Evolutionary conservation across 441 rosid genomes (phyloP), one percentile per base, ranked within the genome.

Genomic region (Omphalea diandra): DNA sequence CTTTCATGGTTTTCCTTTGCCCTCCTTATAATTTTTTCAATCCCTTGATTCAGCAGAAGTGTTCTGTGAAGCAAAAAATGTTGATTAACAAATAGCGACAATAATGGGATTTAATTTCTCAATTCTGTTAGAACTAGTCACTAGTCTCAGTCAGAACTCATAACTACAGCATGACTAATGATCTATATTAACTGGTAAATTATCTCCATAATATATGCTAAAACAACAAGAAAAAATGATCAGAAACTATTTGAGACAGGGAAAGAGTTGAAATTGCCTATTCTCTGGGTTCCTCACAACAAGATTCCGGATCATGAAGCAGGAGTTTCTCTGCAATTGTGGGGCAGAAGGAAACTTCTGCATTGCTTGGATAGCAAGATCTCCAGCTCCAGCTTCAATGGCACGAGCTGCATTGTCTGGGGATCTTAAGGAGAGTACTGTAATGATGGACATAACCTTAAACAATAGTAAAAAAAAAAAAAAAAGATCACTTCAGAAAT

Each of bases 321-420:
- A 94, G 47, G 90, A 83, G 71, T 81, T 89, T 77, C 80, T 82
- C 79, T 87, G 99, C 85, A 92, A 74, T 70, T 75, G 98, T 35
- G 67, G 89, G n/a, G 88, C 84, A 69, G 72, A 65, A 60, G 97
- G 96, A 72, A 92, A 90, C 70, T 78, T 86, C 80, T 84, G 82
- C 99, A 94, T 94, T 77, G 93, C 90, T 79, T 92, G 94, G 41
- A 89, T 72, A 8, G 96, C 94, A 62, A 89, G 80, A 66, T 94
- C 98, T 67, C 98, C 99, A 18, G 97, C 97, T 75, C 99, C 99
- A 3, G 97, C 94, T 83, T 90, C 98, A 65, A 90, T 79, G 35
- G 99, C 98, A 55, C 85, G 75, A 63, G 90, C 83, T 71, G 97
- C 97, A 68, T 88, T 91, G 26, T 89, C 93, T 4, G 98, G 93